Percentiles rank a stretch among this genome's conserved stretches.
These are phyloP conservation scores for Ustilago sp. DNA, from an alignment of 1,284 basidiomycete species.

Conservation along the genomic window DNA sequence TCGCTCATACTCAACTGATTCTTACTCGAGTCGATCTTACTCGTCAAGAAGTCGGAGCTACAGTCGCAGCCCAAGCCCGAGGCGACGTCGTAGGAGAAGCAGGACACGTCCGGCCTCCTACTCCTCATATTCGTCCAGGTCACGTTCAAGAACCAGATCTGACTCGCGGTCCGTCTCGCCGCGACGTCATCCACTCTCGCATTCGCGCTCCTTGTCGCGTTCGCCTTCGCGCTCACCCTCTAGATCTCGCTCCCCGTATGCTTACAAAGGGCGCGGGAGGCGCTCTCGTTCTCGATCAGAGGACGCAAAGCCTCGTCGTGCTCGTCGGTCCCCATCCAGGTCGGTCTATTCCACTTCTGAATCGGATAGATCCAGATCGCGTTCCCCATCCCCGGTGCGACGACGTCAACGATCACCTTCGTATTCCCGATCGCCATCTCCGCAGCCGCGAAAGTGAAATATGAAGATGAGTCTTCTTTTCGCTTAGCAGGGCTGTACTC, in stretches of 20 bases:
- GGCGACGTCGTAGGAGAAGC: constrained; percentile 25
- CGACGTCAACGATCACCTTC: constrained; percentile 17
- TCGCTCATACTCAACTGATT: constrained; percentile 37
- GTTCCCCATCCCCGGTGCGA: constrained; percentile 14
- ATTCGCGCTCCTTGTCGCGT: constrained; percentile 11
- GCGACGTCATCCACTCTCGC: constrained; percentile 18
- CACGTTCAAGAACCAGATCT: constrained; percentile 32
- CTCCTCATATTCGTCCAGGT: constrained; percentile 42
- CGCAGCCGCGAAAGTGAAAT: constrained; percentile 3
- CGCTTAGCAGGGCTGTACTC: neutral
- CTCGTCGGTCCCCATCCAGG: constrained; percentile 16
- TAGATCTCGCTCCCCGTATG: constrained; percentile 20
- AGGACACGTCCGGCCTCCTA: constrained; percentile 41
- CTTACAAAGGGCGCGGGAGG: constrained; percentile 11
- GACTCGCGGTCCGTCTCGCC: constrained; percentile 23
- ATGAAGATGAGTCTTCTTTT: neutral
- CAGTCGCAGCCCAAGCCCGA: constrained; percentile 12
- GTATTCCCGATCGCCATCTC: constrained; percentile 31
- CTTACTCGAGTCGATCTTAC: constrained; percentile 37
- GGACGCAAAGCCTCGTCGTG: neutral
- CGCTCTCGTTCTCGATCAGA: constrained; percentile 27
- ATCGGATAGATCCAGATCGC: constrained; percentile 19
- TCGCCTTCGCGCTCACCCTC: constrained; percentile 24
- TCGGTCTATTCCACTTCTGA: constrained; percentile 23
- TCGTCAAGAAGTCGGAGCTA: constrained; percentile 38